A percentile compares a stretch with the other conserved stretches of the same genome.
These are phyloP conservation scores for Phyllosticta ampelicida DNA, from an alignment of 2,329 filamentous ascomycete genomes.

Conservation along the genomic window DNA sequence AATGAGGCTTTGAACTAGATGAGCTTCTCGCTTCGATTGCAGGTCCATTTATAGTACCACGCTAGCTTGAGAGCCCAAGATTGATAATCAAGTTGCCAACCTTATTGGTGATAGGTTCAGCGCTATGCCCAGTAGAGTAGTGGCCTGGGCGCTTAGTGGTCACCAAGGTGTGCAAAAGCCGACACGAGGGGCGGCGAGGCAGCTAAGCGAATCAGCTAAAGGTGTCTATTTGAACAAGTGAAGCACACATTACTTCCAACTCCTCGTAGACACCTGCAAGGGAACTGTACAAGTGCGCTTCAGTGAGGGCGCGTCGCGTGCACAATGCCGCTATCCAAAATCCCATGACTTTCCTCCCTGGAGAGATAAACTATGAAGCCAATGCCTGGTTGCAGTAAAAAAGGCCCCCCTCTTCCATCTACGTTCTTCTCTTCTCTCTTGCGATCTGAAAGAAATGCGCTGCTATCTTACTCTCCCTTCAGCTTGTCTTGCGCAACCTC, in stretches of 20 bases:
- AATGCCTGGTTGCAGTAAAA: neutral
- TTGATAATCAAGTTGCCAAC: too few species aligned
- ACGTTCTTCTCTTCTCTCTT: neutral
- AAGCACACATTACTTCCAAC: neutral
- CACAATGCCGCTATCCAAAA: neutral
- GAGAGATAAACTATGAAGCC: neutral
- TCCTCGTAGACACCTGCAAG: neutral
- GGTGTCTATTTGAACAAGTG: neutral
- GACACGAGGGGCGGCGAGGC: too few species aligned
- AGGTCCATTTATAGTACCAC: too few species aligned
- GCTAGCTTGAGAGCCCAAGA: too few species aligned
- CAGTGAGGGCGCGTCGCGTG: neutral
- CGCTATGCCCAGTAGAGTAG: too few species aligned
- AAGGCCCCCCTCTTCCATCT: neutral
- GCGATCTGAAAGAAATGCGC: neutral
- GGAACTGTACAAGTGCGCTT: neutral
- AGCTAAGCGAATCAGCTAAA: too few species aligned
- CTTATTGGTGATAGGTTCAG: too few species aligned
- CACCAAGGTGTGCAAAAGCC: too few species aligned
- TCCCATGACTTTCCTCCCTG: neutral
- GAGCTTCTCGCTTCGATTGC: too few species aligned
- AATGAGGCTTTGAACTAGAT: too few species aligned
- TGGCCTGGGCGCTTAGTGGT: too few species aligned
- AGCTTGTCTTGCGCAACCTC: constrained; percentile 53
- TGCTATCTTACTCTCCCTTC: constrained; percentile 46